Conservation (phyloP, 2,329 filamentous ascomycete genomes). For the Colletotrichum tropicale region DNA sequence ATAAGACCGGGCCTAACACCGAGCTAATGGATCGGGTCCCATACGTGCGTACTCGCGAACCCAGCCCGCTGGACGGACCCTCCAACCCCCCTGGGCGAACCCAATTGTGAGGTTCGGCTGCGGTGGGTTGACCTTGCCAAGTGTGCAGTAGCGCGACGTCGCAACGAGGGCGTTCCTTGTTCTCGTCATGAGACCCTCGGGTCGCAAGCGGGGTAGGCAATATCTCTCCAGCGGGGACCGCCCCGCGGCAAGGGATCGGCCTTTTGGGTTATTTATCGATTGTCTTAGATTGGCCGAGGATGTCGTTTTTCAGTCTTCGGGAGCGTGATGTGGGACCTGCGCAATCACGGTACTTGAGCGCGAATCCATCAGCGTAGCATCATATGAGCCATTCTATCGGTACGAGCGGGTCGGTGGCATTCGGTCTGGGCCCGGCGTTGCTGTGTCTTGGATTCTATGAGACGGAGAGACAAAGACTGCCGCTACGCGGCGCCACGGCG, state of each 20-base stretch:
- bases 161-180: slow-evolving; percentile 8
- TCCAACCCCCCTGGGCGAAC: background rate
- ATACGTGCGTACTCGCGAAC: slow-evolving; percentile 7
- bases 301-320: background rate
- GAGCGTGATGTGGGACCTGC: background rate
- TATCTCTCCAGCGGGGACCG: slow-evolving; percentile 9
- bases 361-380: background rate
- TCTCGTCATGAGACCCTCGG: slow-evolving; percentile 6
- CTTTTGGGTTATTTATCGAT: background rate
- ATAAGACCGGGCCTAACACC: background rate
- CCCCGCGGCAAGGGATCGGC: background rate
- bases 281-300: background rate
- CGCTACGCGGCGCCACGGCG: background rate
- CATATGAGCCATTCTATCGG: background rate
- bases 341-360: background rate
- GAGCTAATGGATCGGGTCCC: slow-evolving; percentile 4
- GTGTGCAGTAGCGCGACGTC: slow-evolving; percentile 5
- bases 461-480: background rate
- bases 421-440: background rate
- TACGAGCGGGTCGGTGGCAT: background rate
- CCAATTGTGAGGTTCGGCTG: slow-evolving; percentile 15
- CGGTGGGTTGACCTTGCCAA: slow-evolving; percentile 5
- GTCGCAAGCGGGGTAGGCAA: slow-evolving; percentile 4
- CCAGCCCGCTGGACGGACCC: background rate
- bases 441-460: background rate